Conservation (phyloP, 169 alveolate genomes). For the Eimeria mitis region DNA sequence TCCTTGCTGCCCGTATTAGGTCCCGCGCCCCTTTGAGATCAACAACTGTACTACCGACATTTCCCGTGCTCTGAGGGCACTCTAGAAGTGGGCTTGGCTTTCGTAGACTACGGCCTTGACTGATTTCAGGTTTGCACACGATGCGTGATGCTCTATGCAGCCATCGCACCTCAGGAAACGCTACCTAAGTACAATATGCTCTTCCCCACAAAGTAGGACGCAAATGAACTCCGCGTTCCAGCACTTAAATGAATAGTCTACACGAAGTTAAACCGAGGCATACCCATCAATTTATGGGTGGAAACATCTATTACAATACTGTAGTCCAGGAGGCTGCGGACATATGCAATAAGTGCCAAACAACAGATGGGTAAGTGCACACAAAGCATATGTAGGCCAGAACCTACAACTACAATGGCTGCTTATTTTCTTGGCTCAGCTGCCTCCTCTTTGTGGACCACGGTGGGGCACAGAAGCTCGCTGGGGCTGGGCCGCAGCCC, state of each 20-base stretch:
- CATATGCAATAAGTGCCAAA: neutral
- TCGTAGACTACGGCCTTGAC: neutral
- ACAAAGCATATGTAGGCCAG: too few relatives aligned
- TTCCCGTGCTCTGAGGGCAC: neutral
- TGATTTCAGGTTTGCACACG: neutral
- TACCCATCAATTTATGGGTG: neutral
- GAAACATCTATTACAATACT: neutral
- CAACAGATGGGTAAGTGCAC: too few relatives aligned
- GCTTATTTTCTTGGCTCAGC: neutral
- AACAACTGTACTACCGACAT: neutral
- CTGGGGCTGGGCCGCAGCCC: constrained; percentile 57
- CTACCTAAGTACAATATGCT: too few relatives aligned
- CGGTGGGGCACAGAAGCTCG: constrained; percentile 5
- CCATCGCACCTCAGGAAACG: neutral
- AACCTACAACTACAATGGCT: neutral
- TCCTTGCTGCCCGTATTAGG: neutral
- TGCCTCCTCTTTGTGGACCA: neutral
- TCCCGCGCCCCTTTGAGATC: neutral
- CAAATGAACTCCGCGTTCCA: neutral
- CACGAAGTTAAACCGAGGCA: neutral
- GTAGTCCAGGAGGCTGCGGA: neutral
- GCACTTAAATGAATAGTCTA: neutral
- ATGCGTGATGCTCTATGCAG: too few relatives aligned
- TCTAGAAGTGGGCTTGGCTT: neutral
- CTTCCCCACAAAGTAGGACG: neutral